A percentile compares a stretch with the other conserved stretches of the same genome.
These are phyloP conservation scores for Pichia paraexigua DNA, from an alignment of 805 yeast genomes.

Conservation along the genomic window DNA sequence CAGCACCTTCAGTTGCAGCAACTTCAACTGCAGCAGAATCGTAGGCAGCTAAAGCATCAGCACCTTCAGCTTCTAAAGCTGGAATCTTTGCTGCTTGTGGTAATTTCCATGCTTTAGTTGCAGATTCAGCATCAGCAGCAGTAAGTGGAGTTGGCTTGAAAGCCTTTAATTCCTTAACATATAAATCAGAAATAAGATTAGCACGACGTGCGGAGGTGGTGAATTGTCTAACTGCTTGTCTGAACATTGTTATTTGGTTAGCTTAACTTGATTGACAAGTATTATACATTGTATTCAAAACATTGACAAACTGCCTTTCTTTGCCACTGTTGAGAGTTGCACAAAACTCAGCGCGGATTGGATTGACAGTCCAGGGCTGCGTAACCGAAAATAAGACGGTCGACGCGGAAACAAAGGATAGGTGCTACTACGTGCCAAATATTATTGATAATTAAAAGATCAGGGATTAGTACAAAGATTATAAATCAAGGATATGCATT, in stretches of 20 bases:
- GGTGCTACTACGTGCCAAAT: neutral
- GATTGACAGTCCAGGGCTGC: neutral
- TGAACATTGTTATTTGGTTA: conserved; percentile 14
- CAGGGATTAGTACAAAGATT: neutral
- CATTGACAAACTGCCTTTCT: neutral
- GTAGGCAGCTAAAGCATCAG: conserved; percentile 59
- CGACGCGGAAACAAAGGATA: neutral
- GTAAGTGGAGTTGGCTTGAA: conserved; percentile 79
- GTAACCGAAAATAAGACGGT: neutral
- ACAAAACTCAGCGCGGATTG: neutral
- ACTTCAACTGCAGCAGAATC: conserved; percentile 71
- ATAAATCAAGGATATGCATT: neutral
- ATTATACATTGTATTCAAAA: neutral
- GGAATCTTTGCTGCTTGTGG: conserved; percentile 79
- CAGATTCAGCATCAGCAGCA: conserved; percentile 66
- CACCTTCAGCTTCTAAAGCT: conserved; percentile 57
- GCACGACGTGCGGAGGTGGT: conserved; percentile 22
- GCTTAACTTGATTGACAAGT: neutral
- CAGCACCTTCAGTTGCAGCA: conserved; percentile 39
- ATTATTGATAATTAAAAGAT: neutral
- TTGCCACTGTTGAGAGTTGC: neutral
- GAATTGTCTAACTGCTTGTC: conserved; percentile 23
- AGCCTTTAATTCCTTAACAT: conserved; percentile 76
- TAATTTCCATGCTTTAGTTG: conserved; percentile 74
- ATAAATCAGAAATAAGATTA: conserved; percentile 73